Conservation (phyloP, 1,284 basidiomycete genomes). For the Ceratobasidium sp. region DNA sequence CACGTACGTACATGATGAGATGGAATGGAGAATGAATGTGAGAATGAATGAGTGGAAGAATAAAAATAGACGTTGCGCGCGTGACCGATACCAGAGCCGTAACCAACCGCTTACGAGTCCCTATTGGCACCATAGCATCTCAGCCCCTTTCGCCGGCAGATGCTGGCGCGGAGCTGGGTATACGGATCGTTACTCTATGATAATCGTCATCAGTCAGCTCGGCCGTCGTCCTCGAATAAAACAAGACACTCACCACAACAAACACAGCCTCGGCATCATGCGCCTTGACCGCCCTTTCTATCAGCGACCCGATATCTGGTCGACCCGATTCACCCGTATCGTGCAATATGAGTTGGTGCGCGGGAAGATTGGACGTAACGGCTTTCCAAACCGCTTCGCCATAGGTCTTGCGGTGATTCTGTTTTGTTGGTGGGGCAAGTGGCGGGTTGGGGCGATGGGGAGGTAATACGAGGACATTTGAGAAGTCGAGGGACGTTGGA, state of each 20-base stretch:
- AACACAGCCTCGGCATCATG: conserved; percentile 39
- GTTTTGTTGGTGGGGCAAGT: neutral
- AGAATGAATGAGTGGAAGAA: neutral
- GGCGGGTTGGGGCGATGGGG: neutral
- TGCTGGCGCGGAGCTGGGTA: conserved; percentile 16
- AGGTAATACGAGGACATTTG: neutral
- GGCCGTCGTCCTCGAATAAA: no score
- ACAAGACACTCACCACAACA: neutral
- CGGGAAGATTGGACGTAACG: conserved; percentile 33
- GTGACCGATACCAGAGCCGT: neutral
- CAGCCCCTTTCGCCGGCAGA: conserved; percentile 35
- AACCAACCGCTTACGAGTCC: neutral
- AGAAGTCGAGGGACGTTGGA: neutral
- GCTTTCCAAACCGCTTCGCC: conserved; percentile 34
- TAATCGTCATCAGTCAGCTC: no score
- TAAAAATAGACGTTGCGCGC: neutral
- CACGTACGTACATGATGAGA: neutral
- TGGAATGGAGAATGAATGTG: neutral
- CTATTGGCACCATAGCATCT: conserved; percentile 36
- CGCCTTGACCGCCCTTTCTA: conserved; percentile 18
- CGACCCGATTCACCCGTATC: conserved; percentile 34
- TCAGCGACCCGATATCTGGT: conserved; percentile 22
- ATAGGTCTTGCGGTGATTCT: conserved; percentile 40
- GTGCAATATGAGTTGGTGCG: conserved; percentile 29
- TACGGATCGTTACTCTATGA: conserved; percentile 34